Conservation (phyloP, 208 protist genomes). For the Leishmania tarentolae region DNA sequence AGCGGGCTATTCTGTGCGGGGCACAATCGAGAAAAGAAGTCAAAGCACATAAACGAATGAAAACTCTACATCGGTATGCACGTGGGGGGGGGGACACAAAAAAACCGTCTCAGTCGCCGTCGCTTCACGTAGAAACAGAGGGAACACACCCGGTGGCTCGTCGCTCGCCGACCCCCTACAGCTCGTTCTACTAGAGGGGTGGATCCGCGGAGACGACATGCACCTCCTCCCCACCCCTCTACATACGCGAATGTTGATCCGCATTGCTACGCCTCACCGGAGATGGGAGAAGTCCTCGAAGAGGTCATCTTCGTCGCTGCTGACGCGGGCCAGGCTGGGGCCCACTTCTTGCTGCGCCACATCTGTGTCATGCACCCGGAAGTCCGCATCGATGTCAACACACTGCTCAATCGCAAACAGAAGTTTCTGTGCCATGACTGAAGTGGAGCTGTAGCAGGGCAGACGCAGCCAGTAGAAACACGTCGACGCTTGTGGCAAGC, state of each 20-base stretch:
- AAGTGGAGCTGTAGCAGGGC: slow-evolving; percentile 88
- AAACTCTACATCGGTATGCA: neutral
- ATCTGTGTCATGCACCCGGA: slow-evolving; percentile 76
- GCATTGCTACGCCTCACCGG: slow-evolving; percentile 25
- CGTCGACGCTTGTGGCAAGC: slow-evolving; percentile 94
- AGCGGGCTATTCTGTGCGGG: neutral
- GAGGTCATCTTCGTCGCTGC: slow-evolving; percentile 72
- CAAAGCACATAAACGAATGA: neutral
- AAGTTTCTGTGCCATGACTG: slow-evolving; percentile 92
- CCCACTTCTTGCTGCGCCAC: slow-evolving; percentile 48
- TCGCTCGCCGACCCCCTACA: neutral
- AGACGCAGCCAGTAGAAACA: slow-evolving; percentile 96
- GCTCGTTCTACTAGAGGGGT: neutral
- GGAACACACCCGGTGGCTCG: neutral
- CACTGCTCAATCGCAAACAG: slow-evolving; percentile 96
- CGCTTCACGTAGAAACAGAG: neutral
- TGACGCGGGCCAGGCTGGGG: slow-evolving; percentile 56
- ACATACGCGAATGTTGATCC: neutral
- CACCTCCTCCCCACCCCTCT: neutral
- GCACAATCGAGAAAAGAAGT: neutral
- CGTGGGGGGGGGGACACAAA: neutral
- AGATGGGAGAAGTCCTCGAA: slow-evolving; percentile 93
- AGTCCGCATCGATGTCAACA: slow-evolving; percentile 96
- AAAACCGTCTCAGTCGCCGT: neutral
- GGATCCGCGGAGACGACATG: neutral